A percentile compares a stretch with the other conserved stretches of the same genome.
These are phyloP conservation scores for Sporobolomyces phaffii DNA, from an alignment of 768 basidiomycete genomes.

Conservation along the genomic window DNA sequence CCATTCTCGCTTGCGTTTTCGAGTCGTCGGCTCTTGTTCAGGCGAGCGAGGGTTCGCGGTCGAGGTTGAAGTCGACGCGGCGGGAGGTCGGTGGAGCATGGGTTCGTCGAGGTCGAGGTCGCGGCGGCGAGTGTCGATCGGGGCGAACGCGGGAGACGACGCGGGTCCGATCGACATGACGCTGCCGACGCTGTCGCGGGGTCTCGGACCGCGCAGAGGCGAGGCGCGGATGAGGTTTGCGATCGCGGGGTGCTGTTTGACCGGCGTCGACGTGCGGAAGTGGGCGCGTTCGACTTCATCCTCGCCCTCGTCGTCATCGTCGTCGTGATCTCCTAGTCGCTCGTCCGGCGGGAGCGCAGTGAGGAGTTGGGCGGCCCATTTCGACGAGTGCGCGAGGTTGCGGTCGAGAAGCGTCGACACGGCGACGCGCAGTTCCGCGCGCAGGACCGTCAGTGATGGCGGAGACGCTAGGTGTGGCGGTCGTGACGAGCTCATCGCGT, in stretches of 20 bases:
- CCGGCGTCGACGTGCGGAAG: conserved; percentile 25
- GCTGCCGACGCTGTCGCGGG: conserved; percentile 20
- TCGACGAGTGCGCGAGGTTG: not conserved
- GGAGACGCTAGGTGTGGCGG: not conserved
- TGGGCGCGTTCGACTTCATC: not conserved
- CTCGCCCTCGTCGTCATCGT: not conserved
- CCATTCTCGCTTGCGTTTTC: conserved; percentile 41
- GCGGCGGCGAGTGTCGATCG: not conserved
- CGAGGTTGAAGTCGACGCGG: not conserved
- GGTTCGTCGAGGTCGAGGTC: not conserved
- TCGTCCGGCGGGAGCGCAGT: not conserved
- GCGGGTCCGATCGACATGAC: conserved; percentile 25
- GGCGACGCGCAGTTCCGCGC: conserved; percentile 7
- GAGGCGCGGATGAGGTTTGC: not conserved
- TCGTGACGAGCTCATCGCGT: not conserved
- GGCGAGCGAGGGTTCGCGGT: too few species aligned
- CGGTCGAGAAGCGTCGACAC: not conserved
- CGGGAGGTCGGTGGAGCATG: not conserved
- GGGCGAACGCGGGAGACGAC: conserved; percentile 11
- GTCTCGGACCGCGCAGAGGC: not conserved
- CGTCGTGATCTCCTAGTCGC: not conserved
- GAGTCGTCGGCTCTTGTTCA: not conserved
- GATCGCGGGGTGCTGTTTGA: not conserved
- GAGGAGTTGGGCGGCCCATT: conserved; percentile 21
- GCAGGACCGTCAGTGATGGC: not conserved